These are phyloP conservation scores for Scheffersomyces stipitis DNA, from an alignment of 805 yeast species.

Conservation along the genomic window DNA sequence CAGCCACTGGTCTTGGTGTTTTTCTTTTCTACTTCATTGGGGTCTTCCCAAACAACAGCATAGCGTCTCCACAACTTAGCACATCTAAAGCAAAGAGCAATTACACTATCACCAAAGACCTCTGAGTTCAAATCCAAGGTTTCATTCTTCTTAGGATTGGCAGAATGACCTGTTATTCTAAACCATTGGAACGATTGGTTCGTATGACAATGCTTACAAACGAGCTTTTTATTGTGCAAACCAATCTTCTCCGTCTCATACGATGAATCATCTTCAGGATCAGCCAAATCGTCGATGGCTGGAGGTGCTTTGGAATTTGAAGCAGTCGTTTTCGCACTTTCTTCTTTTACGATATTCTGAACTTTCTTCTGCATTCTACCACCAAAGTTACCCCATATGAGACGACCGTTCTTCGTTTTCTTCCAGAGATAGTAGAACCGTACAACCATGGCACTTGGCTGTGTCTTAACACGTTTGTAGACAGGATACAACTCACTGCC, in stretches of 20 bases:
- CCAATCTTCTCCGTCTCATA: slow-evolving; percentile 57
- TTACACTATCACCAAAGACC: slow-evolving; percentile 24
- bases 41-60: slow-evolving; percentile 84
- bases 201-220: slow-evolving; percentile 74
- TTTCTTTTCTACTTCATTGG: slow-evolving; percentile 60
- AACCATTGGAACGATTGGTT: slow-evolving; percentile 62
- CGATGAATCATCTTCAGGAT: slow-evolving; percentile 68
- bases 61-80: slow-evolving; percentile 90
- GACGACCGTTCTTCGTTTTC: slow-evolving; percentile 71
- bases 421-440: slow-evolving; percentile 91
- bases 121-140: slow-evolving; percentile 7
- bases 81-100: slow-evolving; percentile 81
- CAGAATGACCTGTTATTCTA: slow-evolving; percentile 60
- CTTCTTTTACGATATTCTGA: slow-evolving; percentile 30
- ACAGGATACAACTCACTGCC: slow-evolving; percentile 84
- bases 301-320: slow-evolving; percentile 13
- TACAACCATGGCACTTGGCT: slow-evolving; percentile 75
- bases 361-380: slow-evolving; percentile 66
- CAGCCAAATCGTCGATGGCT: slow-evolving; percentile 51
- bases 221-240: slow-evolving; percentile 40
- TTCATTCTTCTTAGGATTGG: slow-evolving; percentile 28
- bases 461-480: slow-evolving; percentile 67
- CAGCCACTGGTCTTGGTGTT: slow-evolving; percentile 46
- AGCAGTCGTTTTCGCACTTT: slow-evolving; percentile 14
- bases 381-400: slow-evolving; percentile 78